These are phyloP conservation scores for Aegilops speltoides DNA, from an alignment of 176 grass and related monocot genomes.

Conservation along the genomic window DNA sequence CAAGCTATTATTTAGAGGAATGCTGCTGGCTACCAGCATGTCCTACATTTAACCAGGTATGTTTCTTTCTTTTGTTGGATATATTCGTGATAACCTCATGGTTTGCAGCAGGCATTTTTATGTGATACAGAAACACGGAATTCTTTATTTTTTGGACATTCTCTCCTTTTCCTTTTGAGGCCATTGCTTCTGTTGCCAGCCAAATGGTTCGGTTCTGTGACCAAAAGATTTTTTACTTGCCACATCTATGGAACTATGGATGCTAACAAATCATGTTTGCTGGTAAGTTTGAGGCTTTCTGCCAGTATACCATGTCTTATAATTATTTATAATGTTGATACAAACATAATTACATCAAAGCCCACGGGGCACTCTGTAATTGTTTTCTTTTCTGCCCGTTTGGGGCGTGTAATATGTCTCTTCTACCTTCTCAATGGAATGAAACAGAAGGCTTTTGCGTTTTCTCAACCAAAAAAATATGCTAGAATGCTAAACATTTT, in stretches of 20 bases:
- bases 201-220: too few species aligned
- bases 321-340: too few species aligned
- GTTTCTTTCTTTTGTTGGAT: neutral
- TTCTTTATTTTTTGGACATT: neutral
- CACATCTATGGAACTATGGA: too few species aligned
- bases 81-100: neutral
- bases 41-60: neutral
- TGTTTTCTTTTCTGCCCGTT: too few species aligned
- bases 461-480: neutral
- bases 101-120: neutral
- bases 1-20: neutral
- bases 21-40: neutral
- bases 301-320: too few species aligned
- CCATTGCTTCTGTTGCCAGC: too few species aligned
- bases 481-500: neutral
- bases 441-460: neutral
- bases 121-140: neutral
- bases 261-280: neutral
- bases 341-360: too few species aligned
- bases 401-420: too few species aligned
- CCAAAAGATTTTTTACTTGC: neutral
- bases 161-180: too few species aligned
- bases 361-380: too few species aligned
- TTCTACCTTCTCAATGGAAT: too few species aligned
- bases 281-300: neutral